phyloP scores from a whole-genome alignment of 2,329 filamentous ascomycete species.

The Exophiala calicioides region DNA sequence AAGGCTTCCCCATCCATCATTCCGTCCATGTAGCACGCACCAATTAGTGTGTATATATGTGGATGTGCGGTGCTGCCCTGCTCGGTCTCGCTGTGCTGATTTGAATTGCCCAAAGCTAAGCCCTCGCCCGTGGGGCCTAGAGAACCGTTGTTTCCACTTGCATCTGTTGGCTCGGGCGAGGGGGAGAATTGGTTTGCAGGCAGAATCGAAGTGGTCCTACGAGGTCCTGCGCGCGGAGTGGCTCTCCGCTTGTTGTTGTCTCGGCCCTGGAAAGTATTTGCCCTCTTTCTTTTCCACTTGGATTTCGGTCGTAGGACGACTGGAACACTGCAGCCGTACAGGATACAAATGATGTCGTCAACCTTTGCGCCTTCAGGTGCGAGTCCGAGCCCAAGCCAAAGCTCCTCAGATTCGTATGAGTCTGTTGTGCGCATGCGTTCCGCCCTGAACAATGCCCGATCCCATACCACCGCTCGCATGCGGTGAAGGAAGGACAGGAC shows the following conservation, averaged over 20 bases:
- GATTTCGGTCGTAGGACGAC: slow-evolving; percentile 33
- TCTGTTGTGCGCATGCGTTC: too few species aligned
- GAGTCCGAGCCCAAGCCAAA: slow-evolving; percentile 6
- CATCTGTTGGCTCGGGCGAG: too few species aligned
- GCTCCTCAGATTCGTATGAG: not conserved
- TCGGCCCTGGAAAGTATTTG: not conserved
- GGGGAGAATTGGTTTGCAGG: not conserved
- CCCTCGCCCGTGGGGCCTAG: too few species aligned
- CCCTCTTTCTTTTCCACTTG: not conserved
- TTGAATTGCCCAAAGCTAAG: not conserved
- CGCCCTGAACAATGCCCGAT: slow-evolving; percentile 11
- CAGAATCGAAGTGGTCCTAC: not conserved
- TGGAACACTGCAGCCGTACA: slow-evolving; percentile 41
- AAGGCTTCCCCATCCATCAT: slow-evolving; percentile 28
- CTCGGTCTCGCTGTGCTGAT: not conserved
- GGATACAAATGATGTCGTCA: slow-evolving; percentile 37
- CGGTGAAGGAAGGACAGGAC: slow-evolving; percentile 8
- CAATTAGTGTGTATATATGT: slow-evolving; percentile 12
- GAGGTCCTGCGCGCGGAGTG: not conserved
- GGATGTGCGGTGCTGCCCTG: not conserved
- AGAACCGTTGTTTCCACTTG: too few species aligned
- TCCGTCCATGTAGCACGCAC: slow-evolving; percentile 26
- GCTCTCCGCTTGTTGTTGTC: not conserved
- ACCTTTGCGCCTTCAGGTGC: slow-evolving; percentile 1
- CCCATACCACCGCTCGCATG: slow-evolving; percentile 9